phyloP scores from a whole-genome alignment of 2,329 filamentous ascomycete genomes.

The Rhinocladiella similis region DNA sequence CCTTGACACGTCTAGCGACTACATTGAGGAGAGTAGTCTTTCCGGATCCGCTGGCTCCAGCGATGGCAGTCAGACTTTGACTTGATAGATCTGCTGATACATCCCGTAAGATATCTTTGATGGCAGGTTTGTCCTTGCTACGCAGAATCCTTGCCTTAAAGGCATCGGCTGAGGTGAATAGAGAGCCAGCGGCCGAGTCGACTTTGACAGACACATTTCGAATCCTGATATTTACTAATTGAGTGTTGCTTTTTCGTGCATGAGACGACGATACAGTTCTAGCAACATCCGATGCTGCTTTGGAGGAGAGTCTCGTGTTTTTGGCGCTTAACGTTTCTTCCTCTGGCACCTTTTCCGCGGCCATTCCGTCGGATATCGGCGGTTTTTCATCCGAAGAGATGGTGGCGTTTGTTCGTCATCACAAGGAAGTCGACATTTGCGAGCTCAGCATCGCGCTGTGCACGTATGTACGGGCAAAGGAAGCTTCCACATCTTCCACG shows the following conservation, averaged over 20 bases:
- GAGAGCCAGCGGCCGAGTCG: slow-evolving; percentile 37
- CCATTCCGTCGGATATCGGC: background rate
- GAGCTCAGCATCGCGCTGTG: too few relatives aligned
- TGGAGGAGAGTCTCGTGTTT: background rate
- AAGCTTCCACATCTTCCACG: too few relatives aligned
- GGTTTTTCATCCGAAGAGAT: too few relatives aligned
- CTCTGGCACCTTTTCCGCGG: background rate
- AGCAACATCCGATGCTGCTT: background rate
- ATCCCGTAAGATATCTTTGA: slow-evolving; percentile 61
- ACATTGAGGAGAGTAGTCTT: slow-evolving; percentile 92
- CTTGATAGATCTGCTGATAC: slow-evolving; percentile 65
- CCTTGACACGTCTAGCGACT: slow-evolving; percentile 63
- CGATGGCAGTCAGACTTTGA: slow-evolving; percentile 70
- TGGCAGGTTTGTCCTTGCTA: slow-evolving; percentile 41
- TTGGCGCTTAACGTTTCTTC: background rate
- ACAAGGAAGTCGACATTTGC: too few relatives aligned
- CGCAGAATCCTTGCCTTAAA: slow-evolving; percentile 32
- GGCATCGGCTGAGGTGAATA: slow-evolving; percentile 35
- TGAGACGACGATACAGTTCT: background rate
- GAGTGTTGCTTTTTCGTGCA: background rate
- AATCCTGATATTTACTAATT: slow-evolving; percentile 42
- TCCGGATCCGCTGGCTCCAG: slow-evolving; percentile 95
- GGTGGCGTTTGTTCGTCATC: too few relatives aligned
- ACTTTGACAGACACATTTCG: slow-evolving; percentile 36
- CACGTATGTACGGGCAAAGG: too few relatives aligned